These are phyloP conservation scores for Xylariaceae sp. DNA, from an alignment of 2,329 filamentous ascomycete genomes.

Conservation along the genomic window DNA sequence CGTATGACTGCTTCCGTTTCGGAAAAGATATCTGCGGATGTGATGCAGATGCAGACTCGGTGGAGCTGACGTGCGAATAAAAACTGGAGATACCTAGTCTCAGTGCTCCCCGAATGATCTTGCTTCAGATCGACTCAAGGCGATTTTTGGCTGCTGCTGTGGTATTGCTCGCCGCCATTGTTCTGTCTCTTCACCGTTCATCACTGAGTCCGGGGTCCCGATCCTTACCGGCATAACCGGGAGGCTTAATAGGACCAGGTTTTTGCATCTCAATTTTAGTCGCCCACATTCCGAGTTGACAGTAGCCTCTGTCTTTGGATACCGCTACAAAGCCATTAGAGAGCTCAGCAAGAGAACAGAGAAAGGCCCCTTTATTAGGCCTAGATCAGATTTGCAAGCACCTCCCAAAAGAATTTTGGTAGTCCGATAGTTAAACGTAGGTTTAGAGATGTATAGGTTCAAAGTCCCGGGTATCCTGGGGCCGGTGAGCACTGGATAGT, in stretches of 20 bases:
- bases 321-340: not conserved
- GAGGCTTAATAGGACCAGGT: not conserved
- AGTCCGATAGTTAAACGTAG: too few relatives aligned
- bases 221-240: not conserved
- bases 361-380: not conserved
- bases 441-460: too few relatives aligned
- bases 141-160: too few relatives aligned
- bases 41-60: not conserved
- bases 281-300: not conserved
- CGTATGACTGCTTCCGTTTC: conserved; percentile 13
- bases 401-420: too few relatives aligned
- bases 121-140: not conserved
- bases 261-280: not conserved
- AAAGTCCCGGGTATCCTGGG: not conserved
- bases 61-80: conserved; percentile 13
- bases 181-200: not conserved
- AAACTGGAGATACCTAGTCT: not conserved
- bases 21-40: conserved; percentile 10
- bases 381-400: not conserved
- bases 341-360: conserved; percentile 1
- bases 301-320: not conserved
- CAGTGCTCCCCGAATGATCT: conserved; percentile 1
- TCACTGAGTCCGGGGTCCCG: not conserved
- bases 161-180: too few relatives aligned
- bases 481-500: conserved; percentile 8